These are phyloP conservation scores for Cyclotella kingstonii DNA, from an alignment of 108 stramenopile species.

Conservation along the genomic window DNA sequence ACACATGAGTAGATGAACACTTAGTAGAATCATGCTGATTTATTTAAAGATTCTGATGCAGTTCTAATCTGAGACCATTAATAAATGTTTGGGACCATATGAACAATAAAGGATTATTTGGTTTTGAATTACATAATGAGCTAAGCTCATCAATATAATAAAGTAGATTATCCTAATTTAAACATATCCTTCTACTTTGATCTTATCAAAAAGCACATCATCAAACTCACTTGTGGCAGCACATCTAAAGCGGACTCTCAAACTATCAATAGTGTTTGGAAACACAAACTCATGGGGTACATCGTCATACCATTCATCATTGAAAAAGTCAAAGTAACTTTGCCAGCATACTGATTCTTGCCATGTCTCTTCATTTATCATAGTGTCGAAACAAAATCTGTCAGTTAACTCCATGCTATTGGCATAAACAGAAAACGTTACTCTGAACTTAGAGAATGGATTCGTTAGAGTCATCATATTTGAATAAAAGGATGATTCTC, in stretches of 20 bases:
- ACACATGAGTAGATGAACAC: too few relatives aligned
- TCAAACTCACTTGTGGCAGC: neutral
- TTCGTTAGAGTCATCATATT: neutral
- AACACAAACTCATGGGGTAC: too few relatives aligned
- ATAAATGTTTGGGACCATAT: too few relatives aligned
- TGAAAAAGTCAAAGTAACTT: slow-evolving; percentile 11
- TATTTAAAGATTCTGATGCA: too few relatives aligned
- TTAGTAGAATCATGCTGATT: too few relatives aligned
- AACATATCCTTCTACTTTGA: slow-evolving; percentile 1
- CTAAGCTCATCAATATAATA: too few relatives aligned
- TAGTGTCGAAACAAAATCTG: slow-evolving; percentile 24
- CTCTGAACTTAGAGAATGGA: neutral
- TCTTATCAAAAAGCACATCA: slow-evolving; percentile 2
- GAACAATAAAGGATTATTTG: too few relatives aligned
- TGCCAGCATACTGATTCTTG: slow-evolving; percentile 10
- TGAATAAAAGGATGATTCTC: neutral
- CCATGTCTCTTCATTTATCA: slow-evolving; percentile 6
- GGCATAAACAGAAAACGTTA: neutral
- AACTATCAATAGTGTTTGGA: neutral
- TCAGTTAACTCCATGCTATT: slow-evolving; percentile 17
- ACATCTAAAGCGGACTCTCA: slow-evolving; percentile 17
- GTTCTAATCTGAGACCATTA: too few relatives aligned
- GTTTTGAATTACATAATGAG: too few relatives aligned
- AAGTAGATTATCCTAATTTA: too few relatives aligned
- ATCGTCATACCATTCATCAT: slow-evolving; percentile 19